Evolutionary conservation across 2,329 filamentous ascomycete species (phyloP).

Genomic region (Colletotrichum sp.): DNA sequence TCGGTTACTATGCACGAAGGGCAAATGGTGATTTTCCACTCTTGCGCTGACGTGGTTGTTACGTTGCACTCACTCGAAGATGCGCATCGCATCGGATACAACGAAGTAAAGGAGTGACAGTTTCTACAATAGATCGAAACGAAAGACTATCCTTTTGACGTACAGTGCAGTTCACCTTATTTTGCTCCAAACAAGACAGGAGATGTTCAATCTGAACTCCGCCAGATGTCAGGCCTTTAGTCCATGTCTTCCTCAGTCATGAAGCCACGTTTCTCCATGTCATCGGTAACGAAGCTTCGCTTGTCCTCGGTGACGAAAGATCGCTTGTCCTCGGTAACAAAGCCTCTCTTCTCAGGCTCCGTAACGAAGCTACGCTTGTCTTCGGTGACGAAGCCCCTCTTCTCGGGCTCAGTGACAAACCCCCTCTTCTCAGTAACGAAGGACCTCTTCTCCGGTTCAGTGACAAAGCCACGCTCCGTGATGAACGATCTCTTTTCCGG

Average conservation of each 20-base stretch:
- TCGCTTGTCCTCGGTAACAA: neutral
- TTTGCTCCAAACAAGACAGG: neutral
- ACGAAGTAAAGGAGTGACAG: neutral
- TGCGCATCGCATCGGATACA: neutral
- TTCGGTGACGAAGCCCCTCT: neutral
- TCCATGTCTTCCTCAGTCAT: neutral
- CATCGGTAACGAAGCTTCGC: neutral
- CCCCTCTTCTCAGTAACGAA: neutral
- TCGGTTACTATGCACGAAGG: fast-evolving
- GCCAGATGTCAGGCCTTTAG: neutral
- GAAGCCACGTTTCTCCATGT: neutral
- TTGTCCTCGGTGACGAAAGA: neutral
- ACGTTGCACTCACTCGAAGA: neutral
- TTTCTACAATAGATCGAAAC: neutral
- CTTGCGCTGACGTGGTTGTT: neutral
- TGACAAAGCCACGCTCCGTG: neutral
- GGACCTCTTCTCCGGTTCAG: neutral
- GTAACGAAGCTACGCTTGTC: neutral
- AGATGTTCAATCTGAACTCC: neutral
- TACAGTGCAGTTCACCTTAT: neutral
- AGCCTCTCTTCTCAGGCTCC: neutral
- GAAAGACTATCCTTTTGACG: neutral
- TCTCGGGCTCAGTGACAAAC: neutral
- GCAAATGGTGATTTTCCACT: neutral
- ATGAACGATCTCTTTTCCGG: neutral